Evolutionary conservation across 164 flowering plant genomes (phyloP).

Genomic region (Taxillus chinensis): DNA sequence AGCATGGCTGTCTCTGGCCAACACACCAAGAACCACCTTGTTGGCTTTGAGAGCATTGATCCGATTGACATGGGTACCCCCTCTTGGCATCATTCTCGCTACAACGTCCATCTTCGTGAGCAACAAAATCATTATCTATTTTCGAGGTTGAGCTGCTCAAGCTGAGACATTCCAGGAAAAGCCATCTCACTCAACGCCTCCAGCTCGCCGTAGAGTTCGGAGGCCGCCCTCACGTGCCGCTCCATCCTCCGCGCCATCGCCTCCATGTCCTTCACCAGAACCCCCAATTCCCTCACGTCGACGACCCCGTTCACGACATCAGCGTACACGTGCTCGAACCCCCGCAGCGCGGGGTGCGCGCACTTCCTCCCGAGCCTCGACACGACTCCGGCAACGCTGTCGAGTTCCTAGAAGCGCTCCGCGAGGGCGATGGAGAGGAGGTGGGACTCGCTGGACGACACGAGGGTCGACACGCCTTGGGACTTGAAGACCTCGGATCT

Average conservation of each 20-base stretch:
- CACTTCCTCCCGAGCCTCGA: constrained; percentile 91
- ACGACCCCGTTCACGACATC: constrained; percentile 63
- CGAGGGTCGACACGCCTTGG: constrained; percentile 55
- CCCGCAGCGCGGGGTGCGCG: constrained; percentile 62
- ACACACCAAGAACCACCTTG: constrained; percentile 9
- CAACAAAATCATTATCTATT: constrained; percentile 24
- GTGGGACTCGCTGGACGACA: constrained; percentile 47
- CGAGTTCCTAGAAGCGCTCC: constrained; percentile 79
- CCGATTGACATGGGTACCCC: constrained; percentile 21
- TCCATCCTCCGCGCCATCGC: constrained; percentile 86
- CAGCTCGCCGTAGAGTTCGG: constrained; percentile 59
- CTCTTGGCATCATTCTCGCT: constrained; percentile 25
- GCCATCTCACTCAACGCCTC: constrained; percentile 74
- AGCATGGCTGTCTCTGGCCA: constrained; percentile 25
- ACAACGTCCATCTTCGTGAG: constrained; percentile 25
- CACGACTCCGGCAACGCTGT: constrained; percentile 54
- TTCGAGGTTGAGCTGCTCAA: constrained; percentile 60
- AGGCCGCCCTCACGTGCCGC: constrained; percentile 55
- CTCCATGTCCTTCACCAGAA: constrained; percentile 94
- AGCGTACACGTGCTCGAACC: constrained; percentile 85
- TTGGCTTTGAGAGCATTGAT: constrained; percentile 23
- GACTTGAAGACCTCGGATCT: constrained; percentile 51
- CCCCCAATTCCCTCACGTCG: constrained; percentile 65
- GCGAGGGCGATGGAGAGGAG: constrained; percentile 57
- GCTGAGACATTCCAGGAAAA: constrained; percentile 79